A percentile compares a stretch with the other conserved stretches of the same genome.
phyloP scores from a whole-genome alignment of 768 basidiomycete genomes.

The Leucogyrophana mollusca region DNA sequence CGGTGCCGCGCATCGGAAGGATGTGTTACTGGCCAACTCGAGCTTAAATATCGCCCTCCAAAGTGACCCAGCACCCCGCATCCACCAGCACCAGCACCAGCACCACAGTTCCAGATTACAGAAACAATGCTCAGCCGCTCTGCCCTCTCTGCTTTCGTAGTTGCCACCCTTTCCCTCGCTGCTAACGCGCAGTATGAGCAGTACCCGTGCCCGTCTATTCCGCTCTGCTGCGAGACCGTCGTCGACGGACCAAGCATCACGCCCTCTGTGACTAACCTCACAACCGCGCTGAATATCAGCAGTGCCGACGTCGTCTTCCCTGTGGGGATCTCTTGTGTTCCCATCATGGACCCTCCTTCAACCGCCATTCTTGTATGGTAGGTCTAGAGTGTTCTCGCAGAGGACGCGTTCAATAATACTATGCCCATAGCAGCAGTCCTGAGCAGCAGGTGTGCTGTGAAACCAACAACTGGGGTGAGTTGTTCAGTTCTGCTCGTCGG shows the following conservation, averaged over 20 bases:
- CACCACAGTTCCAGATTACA: too few species aligned
- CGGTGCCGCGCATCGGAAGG: too few species aligned
- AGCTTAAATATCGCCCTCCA: too few species aligned
- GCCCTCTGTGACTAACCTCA: neutral
- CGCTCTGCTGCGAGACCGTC: constrained; percentile 5
- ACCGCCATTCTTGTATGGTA: constrained; percentile 3
- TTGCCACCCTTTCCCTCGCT: constrained; percentile 10
- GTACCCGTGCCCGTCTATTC: constrained; percentile 1
- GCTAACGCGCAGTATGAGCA: constrained; percentile 32
- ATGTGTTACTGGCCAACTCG: too few species aligned
- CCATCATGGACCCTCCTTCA: constrained; percentile 1
- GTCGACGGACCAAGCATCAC: neutral
- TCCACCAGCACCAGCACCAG: too few species aligned
- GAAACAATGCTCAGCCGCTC: too few species aligned
- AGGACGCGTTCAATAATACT: neutral
- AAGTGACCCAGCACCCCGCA: too few species aligned
- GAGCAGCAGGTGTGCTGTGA: constrained; percentile 4
- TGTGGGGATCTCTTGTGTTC: constrained; percentile 4
- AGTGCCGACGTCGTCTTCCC: neutral
- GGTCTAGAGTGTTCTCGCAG: neutral
- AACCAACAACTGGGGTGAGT: constrained; percentile 7
- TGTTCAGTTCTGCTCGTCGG: neutral
- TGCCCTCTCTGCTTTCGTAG: too few species aligned
- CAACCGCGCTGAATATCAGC: neutral
- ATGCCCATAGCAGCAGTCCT: constrained; percentile 1